phyloP scores from a whole-genome alignment of 148 eudicot species.

The Beta vulgaris region DNA sequence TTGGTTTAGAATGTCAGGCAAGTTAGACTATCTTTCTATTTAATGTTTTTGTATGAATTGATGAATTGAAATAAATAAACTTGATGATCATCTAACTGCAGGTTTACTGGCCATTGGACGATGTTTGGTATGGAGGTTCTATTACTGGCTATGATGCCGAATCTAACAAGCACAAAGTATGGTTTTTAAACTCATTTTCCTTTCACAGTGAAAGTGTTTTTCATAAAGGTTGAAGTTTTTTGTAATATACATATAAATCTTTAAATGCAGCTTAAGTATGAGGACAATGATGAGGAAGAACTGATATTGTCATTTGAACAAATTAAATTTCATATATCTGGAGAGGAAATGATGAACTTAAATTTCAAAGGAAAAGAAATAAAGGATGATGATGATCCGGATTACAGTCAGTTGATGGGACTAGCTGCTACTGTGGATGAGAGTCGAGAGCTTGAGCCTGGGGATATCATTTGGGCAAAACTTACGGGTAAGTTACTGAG shows the following conservation, averaged over 20 bases:
- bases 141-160: conserved; percentile 48
- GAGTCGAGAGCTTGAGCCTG: conserved; percentile 74
- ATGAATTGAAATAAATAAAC: neutral
- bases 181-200: conserved; percentile 12
- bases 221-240: neutral
- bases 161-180: conserved; percentile 64
- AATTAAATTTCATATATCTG: conserved; percentile 57
- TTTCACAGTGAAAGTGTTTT: neutral
- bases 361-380: conserved; percentile 47
- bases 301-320: conserved; percentile 59
- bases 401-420: conserved; percentile 71
- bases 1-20: conserved; percentile 87
- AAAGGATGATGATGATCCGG: conserved; percentile 52
- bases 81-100: conserved; percentile 25
- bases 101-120: conserved; percentile 98
- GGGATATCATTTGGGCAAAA: conserved; percentile 94
- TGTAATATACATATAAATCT: neutral
- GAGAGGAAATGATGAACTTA: conserved; percentile 58
- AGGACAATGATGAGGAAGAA: conserved; percentile 76
- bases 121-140: conserved; percentile 69
- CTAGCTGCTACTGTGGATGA: conserved; percentile 90
- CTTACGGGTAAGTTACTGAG: conserved; percentile 51
- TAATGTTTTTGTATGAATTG: neutral
- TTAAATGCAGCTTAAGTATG: conserved; percentile 62
- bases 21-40: conserved; percentile 18